phyloP scores from a whole-genome alignment of 768 basidiomycete genomes.

The Pleurotus salmoneostramineus region DNA sequence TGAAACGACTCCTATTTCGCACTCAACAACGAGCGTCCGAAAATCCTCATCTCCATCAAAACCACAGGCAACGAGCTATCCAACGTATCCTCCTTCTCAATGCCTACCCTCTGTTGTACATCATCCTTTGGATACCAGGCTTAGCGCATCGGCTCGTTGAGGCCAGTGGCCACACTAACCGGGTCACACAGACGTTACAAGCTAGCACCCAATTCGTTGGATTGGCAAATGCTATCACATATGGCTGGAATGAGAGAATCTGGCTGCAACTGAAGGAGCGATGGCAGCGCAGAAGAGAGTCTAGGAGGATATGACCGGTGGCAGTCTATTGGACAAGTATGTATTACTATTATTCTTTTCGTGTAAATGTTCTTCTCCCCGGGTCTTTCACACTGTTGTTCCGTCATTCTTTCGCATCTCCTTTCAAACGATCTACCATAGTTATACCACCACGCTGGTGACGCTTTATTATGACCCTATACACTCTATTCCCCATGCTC shows the following conservation, averaged over 20 bases:
- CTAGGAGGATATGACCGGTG: not conserved
- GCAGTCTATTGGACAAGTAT: not conserved
- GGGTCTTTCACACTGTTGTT: no score
- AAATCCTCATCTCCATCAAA: not conserved
- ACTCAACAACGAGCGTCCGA: not conserved
- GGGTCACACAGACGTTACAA: not conserved
- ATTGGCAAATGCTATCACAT: not conserved
- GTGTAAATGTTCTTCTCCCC: no score
- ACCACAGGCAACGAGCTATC: not conserved
- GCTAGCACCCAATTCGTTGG: not conserved
- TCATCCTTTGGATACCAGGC: not conserved
- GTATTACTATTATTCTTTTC: no score
- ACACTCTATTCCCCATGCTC: no score
- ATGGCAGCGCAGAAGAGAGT: not conserved
- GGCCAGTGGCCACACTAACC: not conserved
- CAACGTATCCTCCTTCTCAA: not conserved
- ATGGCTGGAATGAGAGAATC: constrained; percentile 1
- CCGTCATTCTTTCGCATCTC: no score
- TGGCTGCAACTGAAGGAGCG: not conserved
- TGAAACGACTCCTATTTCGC: not conserved
- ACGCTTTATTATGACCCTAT: no score
- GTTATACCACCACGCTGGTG: no score
- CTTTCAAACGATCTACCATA: no score
- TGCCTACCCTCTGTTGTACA: not conserved
- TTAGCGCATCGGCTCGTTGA: not conserved